Evolutionary conservation across 768 basidiomycete species (phyloP), one percentile per base, ranked within the genome.

Genomic region (Trametes cinnabarina): DNA sequence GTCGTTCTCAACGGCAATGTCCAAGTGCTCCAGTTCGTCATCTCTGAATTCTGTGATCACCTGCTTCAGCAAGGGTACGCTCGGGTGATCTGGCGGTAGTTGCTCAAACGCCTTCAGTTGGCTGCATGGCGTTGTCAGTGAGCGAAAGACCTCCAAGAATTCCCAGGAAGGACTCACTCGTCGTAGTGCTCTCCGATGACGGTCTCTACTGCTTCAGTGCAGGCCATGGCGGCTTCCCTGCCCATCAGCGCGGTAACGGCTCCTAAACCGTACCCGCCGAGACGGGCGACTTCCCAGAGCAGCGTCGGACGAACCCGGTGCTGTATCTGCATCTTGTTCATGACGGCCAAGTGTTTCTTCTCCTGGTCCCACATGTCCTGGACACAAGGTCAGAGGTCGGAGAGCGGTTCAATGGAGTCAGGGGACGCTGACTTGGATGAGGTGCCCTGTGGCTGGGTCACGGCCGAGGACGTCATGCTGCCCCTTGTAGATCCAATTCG

Each of bases 361-460:
- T 98, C 95, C 69, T 93, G 93, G 32, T 92, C 85, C 94, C 94
- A 98, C 95, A 98, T 98, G 58, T 91, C 88, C 94, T 98, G 40
- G n/a, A 14, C 10, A 2, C 32, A 25, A 4, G 42, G n/a, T 46
- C 42, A 55, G 17, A 20, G 43, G 14, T 4, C n/a, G 43, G 20
- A 7, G 8, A 23, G 14, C 43, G 37, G 9, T 5, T 39, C 9
- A 32, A 12, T 7, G 12, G 7, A 39, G 35, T 12, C 14, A 14
- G 3, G 20, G 47, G 73, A 1, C 20, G n/a, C 82, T 59, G 62
- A 87, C 94, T 74, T 92, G 88, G 61, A 97, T 88, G 49, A 97
- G 70, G 48, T 83, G 74, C 23, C 83, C 81, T 46, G 83, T 72
- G 42, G 70, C 69, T 19, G 73, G 74, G 66, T 93, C 83, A 25